A percentile compares a stretch with the other conserved stretches of the same genome.
These are phyloP conservation scores for Gymnopilus junonius DNA, from an alignment of 768 basidiomycete genomes.

Conservation along the genomic window DNA sequence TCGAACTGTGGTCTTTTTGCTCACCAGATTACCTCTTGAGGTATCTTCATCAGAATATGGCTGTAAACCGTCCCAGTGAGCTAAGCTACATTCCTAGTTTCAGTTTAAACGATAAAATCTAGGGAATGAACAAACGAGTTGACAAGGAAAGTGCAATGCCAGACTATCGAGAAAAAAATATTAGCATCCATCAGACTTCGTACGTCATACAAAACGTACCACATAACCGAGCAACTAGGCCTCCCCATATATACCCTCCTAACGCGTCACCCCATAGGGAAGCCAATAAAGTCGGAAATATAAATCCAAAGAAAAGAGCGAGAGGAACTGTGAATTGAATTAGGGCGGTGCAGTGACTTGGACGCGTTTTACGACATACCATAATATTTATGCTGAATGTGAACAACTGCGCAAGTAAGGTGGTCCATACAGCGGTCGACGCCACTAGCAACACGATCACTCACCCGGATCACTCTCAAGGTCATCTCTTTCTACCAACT, in stretches of 20 bases:
- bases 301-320: constrained; percentile 62
- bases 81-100: constrained; percentile 46
- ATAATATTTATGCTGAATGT: constrained; percentile 73
- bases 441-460: constrained; percentile 19
- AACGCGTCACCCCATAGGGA: constrained; percentile 62
- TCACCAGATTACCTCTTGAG: constrained; percentile 72
- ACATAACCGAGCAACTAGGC: constrained; percentile 63
- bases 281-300: constrained; percentile 61
- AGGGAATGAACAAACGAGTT: constrained; percentile 56
- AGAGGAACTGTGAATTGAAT: constrained; percentile 49
- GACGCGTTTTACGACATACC: constrained; percentile 32
- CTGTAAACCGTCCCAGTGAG: constrained; percentile 83
- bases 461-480: constrained; percentile 70
- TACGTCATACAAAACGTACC: constrained; percentile 36
- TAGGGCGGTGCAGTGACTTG: background rate
- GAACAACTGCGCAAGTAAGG: constrained; percentile 50
- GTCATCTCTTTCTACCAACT: constrained; percentile 68
- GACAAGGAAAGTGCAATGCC: constrained; percentile 75
- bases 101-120: background rate
- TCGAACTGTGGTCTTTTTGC: constrained; percentile 18
- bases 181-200: background rate
- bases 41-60: constrained; percentile 83
- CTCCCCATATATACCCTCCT: constrained; percentile 74
- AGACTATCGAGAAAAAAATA: constrained; percentile 44
- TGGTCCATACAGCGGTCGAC: background rate